Conservation (phyloP, 768 basidiomycete species). For the Pleurotus giganteus region DNA sequence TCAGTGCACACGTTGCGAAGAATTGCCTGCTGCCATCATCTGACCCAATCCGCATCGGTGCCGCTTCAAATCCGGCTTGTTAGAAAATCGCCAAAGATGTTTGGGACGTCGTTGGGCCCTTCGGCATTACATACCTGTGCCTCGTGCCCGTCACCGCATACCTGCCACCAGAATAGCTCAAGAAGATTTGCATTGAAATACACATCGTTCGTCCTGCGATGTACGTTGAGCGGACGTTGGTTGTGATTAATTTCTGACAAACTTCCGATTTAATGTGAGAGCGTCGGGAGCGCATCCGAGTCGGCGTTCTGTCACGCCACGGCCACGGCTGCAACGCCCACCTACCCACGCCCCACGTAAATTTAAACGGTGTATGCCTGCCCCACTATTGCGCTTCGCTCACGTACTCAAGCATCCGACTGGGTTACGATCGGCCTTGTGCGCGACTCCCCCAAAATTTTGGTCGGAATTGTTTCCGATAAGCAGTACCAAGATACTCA, state of each 20-base stretch:
- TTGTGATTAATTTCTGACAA: no score
- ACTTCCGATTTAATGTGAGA: no score
- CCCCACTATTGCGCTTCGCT: no score
- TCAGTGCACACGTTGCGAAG: not conserved
- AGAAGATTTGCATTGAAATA: not conserved
- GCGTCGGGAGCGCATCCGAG: no score
- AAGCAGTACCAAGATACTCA: not conserved
- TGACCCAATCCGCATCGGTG: not conserved
- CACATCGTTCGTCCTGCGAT: no score
- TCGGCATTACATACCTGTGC: not conserved
- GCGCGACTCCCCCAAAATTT: not conserved
- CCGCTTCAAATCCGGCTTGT: not conserved
- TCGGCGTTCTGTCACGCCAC: no score
- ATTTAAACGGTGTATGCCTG: no score
- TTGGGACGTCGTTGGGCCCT: not conserved
- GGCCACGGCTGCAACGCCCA: no score
- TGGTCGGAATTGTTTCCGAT: not conserved
- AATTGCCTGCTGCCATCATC: constrained; percentile 1
- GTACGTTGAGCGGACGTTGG: no score
- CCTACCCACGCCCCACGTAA: no score
- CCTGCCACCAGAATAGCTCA: not conserved
- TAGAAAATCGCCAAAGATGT: not conserved
- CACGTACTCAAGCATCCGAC: not conserved
- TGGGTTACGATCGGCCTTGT: not conserved
- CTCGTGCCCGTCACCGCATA: not conserved